phyloP scores from a whole-genome alignment of 768 basidiomycete species.

The Suillus clintonianus region DNA sequence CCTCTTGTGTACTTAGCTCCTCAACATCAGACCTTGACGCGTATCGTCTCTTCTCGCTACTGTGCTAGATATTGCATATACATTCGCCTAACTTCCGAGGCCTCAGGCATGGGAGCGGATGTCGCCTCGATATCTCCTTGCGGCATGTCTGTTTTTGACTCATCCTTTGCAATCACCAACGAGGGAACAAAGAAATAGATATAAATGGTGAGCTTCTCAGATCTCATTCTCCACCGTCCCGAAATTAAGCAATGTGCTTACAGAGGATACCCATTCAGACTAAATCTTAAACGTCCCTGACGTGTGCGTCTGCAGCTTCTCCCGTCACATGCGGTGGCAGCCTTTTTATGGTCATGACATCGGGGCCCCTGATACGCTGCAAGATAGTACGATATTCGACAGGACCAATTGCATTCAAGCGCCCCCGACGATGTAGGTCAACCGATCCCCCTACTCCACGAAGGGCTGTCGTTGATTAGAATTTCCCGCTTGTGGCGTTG shows the following conservation, averaged over 20 bases:
- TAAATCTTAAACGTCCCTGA: not conserved
- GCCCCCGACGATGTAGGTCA: not conserved
- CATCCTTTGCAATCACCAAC: not conserved
- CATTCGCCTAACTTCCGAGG: not conserved
- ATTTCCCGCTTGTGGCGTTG: not conserved
- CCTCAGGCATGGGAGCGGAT: not conserved
- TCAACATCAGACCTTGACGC: not conserved
- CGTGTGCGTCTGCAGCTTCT: not conserved
- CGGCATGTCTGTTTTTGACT: not conserved
- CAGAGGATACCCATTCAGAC: not conserved
- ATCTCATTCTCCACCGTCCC: not conserved
- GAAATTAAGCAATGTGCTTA: slow-evolving; percentile 3
- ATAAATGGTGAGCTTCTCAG: not conserved
- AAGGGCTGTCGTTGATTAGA: not conserved
- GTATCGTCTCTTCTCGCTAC: not conserved
- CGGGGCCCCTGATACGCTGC: not conserved
- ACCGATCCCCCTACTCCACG: not conserved
- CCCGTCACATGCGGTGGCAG: not conserved
- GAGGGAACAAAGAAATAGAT: not conserved
- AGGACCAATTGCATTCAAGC: not conserved
- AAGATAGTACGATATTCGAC: not conserved
- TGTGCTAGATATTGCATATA: not conserved
- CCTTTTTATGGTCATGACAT: not conserved
- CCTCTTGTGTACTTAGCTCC: not conserved
- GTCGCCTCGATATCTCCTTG: not conserved